Conservation (phyloP, 768 basidiomycete genomes). For the Pleurotus tuoliensis region DNA sequence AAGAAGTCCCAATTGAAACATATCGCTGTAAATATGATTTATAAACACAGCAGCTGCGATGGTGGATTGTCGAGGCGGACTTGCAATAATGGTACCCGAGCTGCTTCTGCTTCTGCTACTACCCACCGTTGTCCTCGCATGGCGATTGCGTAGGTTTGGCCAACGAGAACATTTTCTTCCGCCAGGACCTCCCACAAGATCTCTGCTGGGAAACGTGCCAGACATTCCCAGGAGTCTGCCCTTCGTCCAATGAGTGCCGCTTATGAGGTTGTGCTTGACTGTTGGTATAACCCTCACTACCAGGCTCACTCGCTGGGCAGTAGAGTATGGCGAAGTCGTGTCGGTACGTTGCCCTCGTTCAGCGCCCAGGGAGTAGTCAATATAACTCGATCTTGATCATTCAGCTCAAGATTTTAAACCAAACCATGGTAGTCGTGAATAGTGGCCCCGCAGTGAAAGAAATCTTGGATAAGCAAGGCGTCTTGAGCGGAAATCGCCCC, state of each 20-base stretch:
- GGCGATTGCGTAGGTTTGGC: too few relatives aligned
- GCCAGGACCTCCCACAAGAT: not conserved
- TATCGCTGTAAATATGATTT: too few relatives aligned
- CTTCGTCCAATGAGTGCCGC: not conserved
- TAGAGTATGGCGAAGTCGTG: not conserved
- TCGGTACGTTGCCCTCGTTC: not conserved
- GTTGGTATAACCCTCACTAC: not conserved
- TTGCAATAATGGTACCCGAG: too few relatives aligned
- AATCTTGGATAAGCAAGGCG: conserved; percentile 19
- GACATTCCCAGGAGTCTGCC: not conserved
- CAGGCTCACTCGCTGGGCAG: not conserved
- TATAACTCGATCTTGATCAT: too few relatives aligned
- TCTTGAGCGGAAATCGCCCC: conserved; percentile 16
- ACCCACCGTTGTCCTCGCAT: too few relatives aligned
- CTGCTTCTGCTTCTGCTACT: too few relatives aligned
- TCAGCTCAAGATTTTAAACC: conserved; percentile 15
- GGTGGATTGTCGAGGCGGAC: too few relatives aligned
- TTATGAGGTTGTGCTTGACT: not conserved
- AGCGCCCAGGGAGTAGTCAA: too few relatives aligned
- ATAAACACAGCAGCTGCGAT: too few relatives aligned
- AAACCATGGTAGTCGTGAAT: conserved; percentile 20
- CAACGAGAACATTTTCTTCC: not conserved
- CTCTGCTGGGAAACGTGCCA: not conserved
- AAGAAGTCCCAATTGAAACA: too few relatives aligned
- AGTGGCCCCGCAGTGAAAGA: conserved; percentile 15